These are phyloP conservation scores for Hymenoscyphus scutula DNA, from an alignment of 2,329 filamentous ascomycete species.

Conservation along the genomic window DNA sequence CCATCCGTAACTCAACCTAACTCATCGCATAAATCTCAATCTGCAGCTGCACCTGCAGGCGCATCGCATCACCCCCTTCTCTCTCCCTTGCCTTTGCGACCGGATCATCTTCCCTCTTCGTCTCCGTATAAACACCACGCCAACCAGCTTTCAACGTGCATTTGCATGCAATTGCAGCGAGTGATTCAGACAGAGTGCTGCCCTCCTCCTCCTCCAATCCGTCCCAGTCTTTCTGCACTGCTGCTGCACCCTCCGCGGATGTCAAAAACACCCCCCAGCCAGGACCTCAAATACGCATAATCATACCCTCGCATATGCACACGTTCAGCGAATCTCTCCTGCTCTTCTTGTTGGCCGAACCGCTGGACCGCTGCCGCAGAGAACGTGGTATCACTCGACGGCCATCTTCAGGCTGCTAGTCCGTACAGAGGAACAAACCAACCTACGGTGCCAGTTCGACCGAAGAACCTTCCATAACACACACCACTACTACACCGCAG, in stretches of 20 bases:
- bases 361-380: neutral
- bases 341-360: constrained; percentile 10
- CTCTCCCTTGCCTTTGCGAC: too few species aligned
- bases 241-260: neutral
- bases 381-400: neutral
- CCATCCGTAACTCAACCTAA: too few species aligned
- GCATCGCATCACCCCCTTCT: too few species aligned
- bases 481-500: too few species aligned
- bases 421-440: too few species aligned
- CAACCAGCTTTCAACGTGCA: neutral
- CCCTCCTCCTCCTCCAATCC: neutral
- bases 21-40: too few species aligned
- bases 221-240: constrained; percentile 3
- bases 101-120: too few species aligned
- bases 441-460: constrained; percentile 1
- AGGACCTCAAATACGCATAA: neutral
- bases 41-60: too few species aligned
- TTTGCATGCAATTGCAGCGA: neutral
- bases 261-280: neutral
- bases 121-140: neutral
- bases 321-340: constrained; percentile 2
- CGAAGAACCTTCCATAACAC: constrained; percentile 4
- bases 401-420: neutral
- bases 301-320: constrained; percentile 15
- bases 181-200: constrained; percentile 1